Evolutionary conservation across 1,139 yeast genomes (phyloP).

Genomic region (Casaregolazyma lundiana): DNA sequence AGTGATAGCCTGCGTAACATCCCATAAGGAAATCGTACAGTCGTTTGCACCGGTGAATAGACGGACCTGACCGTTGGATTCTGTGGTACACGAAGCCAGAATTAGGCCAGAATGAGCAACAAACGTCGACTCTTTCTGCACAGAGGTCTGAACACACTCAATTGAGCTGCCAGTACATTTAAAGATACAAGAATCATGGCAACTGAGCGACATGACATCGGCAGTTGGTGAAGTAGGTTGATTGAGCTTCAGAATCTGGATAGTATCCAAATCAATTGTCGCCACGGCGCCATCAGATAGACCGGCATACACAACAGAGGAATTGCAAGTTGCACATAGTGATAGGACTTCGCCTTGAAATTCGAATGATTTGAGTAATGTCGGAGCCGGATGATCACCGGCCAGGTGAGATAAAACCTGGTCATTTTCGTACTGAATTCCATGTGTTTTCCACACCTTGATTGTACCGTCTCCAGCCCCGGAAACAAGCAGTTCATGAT

Average conservation of each 20-base stretch:
- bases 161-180: constrained; percentile 45
- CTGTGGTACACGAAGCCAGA: constrained; percentile 21
- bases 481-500: constrained; percentile 44
- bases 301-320: constrained; percentile 74
- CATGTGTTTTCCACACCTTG: constrained; percentile 57
- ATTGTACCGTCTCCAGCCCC: constrained; percentile 92
- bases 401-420: neutral
- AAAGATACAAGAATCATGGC: constrained; percentile 48
- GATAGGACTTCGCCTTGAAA: constrained; percentile 70
- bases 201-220: constrained; percentile 51
- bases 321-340: constrained; percentile 43
- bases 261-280: constrained; percentile 80
- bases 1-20: constrained; percentile 33
- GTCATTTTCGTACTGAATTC: neutral
- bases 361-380: constrained; percentile 44
- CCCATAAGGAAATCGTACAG: constrained; percentile 58
- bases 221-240: constrained; percentile 38
- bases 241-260: constrained; percentile 54
- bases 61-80: constrained; percentile 20
- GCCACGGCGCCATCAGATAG: constrained; percentile 65
- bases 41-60: constrained; percentile 59
- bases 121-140: constrained; percentile 31
- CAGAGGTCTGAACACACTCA: constrained; percentile 31
- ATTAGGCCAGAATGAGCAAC: constrained; percentile 33
- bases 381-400: constrained; percentile 7